A percentile compares a stretch with the other conserved stretches of the same genome.
Evolutionary conservation across 2,329 filamentous ascomycete species (phyloP).

Genomic region (Xenoacremonium recifei): DNA sequence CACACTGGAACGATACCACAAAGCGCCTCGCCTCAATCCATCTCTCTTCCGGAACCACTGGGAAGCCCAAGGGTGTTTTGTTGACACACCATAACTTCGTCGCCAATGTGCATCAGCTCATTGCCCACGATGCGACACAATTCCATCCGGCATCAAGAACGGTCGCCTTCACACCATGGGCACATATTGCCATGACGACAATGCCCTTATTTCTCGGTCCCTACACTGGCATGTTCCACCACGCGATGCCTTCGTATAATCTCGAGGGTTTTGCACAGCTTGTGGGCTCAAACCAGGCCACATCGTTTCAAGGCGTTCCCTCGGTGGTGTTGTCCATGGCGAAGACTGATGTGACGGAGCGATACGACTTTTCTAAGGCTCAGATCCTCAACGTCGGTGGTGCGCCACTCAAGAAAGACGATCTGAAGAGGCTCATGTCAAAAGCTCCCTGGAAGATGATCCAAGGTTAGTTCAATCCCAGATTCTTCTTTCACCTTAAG

Average conservation of each 20-base stretch:
- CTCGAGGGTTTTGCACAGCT: conserved; percentile 33
- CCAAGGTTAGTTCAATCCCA: conserved; percentile 26
- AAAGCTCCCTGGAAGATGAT: conserved; percentile 37
- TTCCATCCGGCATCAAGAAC: conserved; percentile 33
- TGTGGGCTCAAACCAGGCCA: conserved; percentile 35
- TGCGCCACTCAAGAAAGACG: conserved; percentile 31
- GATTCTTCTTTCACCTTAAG: background rate
- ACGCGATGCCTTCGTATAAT: conserved; percentile 40
- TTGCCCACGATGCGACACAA: conserved; percentile 33
- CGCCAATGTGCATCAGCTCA: conserved; percentile 55
- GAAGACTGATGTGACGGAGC: conserved; percentile 32
- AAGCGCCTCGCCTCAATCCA: conserved; percentile 38
- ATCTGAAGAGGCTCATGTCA: conserved; percentile 29
- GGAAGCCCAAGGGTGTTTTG: conserved; percentile 77
- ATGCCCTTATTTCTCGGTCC: conserved; percentile 43
- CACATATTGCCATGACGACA: conserved; percentile 44
- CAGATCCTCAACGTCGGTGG: conserved; percentile 37
- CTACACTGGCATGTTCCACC: conserved; percentile 43
- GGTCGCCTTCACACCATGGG: conserved; percentile 43
- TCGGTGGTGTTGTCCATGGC: conserved; percentile 37
- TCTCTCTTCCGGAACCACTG: conserved; percentile 64
- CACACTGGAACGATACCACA: conserved; percentile 34
- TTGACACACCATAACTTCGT: conserved; percentile 74
- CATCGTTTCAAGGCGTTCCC: conserved; percentile 39
- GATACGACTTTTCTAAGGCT: conserved; percentile 36